These are phyloP conservation scores for Mycena kentingensis DNA, from an alignment of 768 basidiomycete genomes.

Conservation along the genomic window DNA sequence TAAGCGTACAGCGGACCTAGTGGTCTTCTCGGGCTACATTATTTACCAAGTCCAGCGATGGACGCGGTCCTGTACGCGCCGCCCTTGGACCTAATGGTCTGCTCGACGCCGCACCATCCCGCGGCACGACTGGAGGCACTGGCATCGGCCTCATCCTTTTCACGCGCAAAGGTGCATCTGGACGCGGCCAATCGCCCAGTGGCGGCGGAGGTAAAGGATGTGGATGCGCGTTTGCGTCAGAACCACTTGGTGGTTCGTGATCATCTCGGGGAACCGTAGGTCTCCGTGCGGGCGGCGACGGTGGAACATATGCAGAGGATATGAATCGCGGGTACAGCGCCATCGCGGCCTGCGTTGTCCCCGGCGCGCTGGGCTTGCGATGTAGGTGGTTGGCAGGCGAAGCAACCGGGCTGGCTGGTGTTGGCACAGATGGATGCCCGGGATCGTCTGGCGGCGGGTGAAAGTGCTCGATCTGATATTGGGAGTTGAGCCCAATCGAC, in stretches of 20 bases:
- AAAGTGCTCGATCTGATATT: slow-evolving; percentile 22
- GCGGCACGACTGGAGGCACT: background rate
- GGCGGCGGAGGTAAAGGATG: slow-evolving; percentile 15
- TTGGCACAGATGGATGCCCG: background rate
- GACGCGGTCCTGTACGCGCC: slow-evolving; percentile 2
- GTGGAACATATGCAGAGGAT: slow-evolving; percentile 11
- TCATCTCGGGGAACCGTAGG: background rate
- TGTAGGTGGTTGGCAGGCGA: slow-evolving; percentile 13
- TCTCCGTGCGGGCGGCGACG: background rate
- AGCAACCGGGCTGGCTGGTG: slow-evolving; percentile 9
- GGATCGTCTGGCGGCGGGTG: slow-evolving; percentile 2
- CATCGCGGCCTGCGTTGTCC: slow-evolving; percentile 12
- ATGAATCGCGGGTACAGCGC: slow-evolving; percentile 20
- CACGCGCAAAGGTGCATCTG: slow-evolving; percentile 17
- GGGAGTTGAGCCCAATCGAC: slow-evolving; percentile 16
- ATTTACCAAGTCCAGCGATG: slow-evolving; percentile 6
- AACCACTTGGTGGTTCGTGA: too few relatives aligned
- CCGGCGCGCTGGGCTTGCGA: slow-evolving; percentile 8
- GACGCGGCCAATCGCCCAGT: slow-evolving; percentile 20
- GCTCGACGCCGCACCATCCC: background rate
- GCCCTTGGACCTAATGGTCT: too few relatives aligned
- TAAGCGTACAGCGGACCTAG: too few relatives aligned
- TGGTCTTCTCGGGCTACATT: too few relatives aligned
- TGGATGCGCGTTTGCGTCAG: too few relatives aligned
- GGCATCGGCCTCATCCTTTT: slow-evolving; percentile 14